phyloP scores from a whole-genome alignment of 495 filamentous ascomycete species.

The Daldinia vernicosa region DNA sequence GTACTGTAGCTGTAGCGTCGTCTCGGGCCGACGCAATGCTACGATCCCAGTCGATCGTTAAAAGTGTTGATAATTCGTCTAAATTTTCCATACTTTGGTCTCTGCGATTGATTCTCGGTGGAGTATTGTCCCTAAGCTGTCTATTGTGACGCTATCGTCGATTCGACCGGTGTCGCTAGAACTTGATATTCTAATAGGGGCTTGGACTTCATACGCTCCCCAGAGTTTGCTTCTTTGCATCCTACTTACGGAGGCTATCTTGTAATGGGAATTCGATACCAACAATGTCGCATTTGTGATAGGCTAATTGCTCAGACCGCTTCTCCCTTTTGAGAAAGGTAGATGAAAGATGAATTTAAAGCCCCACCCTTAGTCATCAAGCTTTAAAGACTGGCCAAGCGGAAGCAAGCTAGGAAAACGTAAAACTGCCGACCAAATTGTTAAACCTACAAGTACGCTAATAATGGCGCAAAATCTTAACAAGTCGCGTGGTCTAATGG shows the following conservation, averaged over 20 bases:
- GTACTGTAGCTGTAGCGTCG: background rate
- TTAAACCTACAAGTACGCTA: background rate
- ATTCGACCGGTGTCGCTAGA: background rate
- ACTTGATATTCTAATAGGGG: background rate
- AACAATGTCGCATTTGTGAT: background rate
- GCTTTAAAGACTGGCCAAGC: background rate
- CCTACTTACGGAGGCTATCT: constrained; percentile 20
- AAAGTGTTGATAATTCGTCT: background rate
- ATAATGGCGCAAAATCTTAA: background rate
- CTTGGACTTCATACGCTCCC: background rate
- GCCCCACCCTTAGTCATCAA: constrained; percentile 2
- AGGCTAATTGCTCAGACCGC: background rate
- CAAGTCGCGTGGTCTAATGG: constrained; percentile 58
- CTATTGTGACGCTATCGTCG: constrained; percentile 6
- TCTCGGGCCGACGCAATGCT: constrained; percentile 29
- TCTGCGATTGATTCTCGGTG: background rate
- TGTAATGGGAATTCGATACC: constrained; percentile 13
- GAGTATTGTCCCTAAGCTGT: background rate
- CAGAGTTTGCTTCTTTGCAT: background rate
- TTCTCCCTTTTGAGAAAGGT: background rate
- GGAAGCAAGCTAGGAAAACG: background rate
- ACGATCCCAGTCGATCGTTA: constrained; percentile 1
- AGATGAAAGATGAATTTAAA: background rate
- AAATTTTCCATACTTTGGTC: background rate
- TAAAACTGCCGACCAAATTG: background rate